A percentile compares a stretch with the other conserved stretches of the same genome.
Conservation (phyloP, 1,284 basidiomycete genomes). For the Vanrija sp. region DNA sequence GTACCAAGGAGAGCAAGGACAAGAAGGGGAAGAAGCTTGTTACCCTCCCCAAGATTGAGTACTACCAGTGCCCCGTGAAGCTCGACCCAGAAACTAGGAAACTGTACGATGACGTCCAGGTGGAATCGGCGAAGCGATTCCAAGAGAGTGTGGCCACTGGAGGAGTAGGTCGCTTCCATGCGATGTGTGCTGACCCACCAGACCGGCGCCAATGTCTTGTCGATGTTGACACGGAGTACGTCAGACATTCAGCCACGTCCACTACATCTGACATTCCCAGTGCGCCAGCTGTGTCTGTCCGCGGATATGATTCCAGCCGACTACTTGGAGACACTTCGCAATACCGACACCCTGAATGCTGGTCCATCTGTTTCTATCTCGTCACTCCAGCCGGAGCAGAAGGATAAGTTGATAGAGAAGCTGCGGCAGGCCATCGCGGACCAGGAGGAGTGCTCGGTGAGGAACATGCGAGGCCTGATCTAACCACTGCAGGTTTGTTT, state of each 20-base stretch:
- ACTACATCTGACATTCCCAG: slow-evolving; percentile 24
- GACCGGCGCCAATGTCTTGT: slow-evolving; percentile 60
- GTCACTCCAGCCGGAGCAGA: slow-evolving; percentile 32
- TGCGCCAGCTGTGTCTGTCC: slow-evolving; percentile 80
- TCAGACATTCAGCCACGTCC: background rate
- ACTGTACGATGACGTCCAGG: slow-evolving; percentile 71
- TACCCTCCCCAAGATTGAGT: slow-evolving; percentile 65
- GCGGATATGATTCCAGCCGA: slow-evolving; percentile 69
- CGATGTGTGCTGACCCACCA: slow-evolving; percentile 9
- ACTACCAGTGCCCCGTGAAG: slow-evolving; percentile 54
- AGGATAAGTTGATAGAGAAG: slow-evolving; percentile 57
- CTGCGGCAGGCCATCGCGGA: slow-evolving; percentile 71
- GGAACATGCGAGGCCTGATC: background rate
- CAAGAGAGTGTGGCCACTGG: slow-evolving; percentile 55
- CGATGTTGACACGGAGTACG: slow-evolving; percentile 68
- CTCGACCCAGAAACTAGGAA: slow-evolving; percentile 63
- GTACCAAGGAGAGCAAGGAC: slow-evolving; percentile 86
- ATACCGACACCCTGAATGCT: slow-evolving; percentile 51
- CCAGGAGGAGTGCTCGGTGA: slow-evolving; percentile 65
- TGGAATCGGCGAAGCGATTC: slow-evolving; percentile 61
- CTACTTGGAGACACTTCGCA: slow-evolving; percentile 65
- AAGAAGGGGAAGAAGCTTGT: slow-evolving; percentile 66
- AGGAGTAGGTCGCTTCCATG: slow-evolving; percentile 12
- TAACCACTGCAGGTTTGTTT: slow-evolving; percentile 62
- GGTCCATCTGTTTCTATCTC: slow-evolving; percentile 48